Percentiles rank a stretch among this genome's conserved stretches.
phyloP scores from a whole-genome alignment of 192 early-diverging fungal species.

The Entomortierella parvispora region DNA sequence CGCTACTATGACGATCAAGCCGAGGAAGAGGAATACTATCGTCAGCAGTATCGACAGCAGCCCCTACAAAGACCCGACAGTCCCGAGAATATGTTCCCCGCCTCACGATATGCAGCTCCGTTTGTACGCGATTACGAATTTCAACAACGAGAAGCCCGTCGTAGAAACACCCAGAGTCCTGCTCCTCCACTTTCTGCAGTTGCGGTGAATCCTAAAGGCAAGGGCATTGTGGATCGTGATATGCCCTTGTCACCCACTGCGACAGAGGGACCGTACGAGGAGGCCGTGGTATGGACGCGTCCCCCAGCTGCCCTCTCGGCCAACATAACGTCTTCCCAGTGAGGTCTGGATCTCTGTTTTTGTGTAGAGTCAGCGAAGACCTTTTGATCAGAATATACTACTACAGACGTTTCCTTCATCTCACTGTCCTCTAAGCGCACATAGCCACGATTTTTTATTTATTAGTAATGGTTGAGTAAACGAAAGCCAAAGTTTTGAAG shows the following conservation, averaged over 20 bases:
- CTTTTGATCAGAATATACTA: too few species aligned
- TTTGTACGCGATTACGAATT: slow-evolving; percentile 46
- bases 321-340: too few species aligned
- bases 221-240: not conserved
- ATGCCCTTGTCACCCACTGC: not conserved
- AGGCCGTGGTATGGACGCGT: slow-evolving; percentile 22
- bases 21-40: not conserved
- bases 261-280: slow-evolving; percentile 21
- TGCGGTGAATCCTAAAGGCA: not conserved
- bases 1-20: not conserved
- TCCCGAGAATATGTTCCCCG: slow-evolving; percentile 27
- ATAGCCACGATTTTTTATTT: too few species aligned
- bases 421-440: too few species aligned
- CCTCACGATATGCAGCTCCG: slow-evolving; percentile 44
- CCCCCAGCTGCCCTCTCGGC: too few species aligned
- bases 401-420: too few species aligned
- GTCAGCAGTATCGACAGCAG: not conserved
- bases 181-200: not conserved
- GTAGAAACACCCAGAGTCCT: slow-evolving; percentile 11
- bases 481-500: too few species aligned
- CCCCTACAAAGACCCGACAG: slow-evolving; percentile 4
- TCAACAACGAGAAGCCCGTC: slow-evolving; percentile 33
- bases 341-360: too few species aligned
- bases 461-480: too few species aligned
- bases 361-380: too few species aligned